Base-by-base conservation (phyloP, 306 rosid species). In the Datisca glomerata region DNA sequence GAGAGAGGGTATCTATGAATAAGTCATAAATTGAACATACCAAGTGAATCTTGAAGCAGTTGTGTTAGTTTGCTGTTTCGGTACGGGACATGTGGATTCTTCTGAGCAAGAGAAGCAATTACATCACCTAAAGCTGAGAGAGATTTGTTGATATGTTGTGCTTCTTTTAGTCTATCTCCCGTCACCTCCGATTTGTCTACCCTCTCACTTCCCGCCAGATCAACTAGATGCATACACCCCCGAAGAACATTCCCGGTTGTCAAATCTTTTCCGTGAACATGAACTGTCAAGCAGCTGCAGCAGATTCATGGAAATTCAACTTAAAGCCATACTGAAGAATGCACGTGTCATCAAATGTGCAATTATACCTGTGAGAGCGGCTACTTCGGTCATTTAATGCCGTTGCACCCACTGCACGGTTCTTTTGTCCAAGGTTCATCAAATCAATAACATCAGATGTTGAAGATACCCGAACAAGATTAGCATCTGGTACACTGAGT, bases 111-210 rank as follows among this genome's bases (percentile, higher is more conserved):
- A 53, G 97, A 87, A 62, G 97, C 69, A 12, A 87, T 79, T 61
- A 87, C 97, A 61, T 87, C 97, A 20, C 97, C 97, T 65, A 87
- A 56, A 60, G 97, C 97, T 17, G 97, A 87, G 50, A 87, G 93
- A 49, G 97, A 87, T 56, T 59, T 87, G 66, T 87, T 87, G 57
- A 87, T 87, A 50, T 87, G 94, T 2, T 87, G 97, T 52, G 97
- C 97, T 58, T 87, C 97, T 68, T 87, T 87, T 35, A 87, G 59
- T 55, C 97, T 74, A 56, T 87, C 97, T 43, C 97, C 97, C 0
- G 94, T 87, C 28, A 80, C 97, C 72, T 87, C 97, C 23, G 97
- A 87, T 65, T 87, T 87, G 61, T 87, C 87, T 13, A 82, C 97
- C 55, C 97, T 82, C 63, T 87, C 97, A 67, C 97, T 87, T 49